These are phyloP conservation scores for Paracorniculantispora psalliotae DNA, from an alignment of 2,329 filamentous ascomycete species.

Conservation along the genomic window DNA sequence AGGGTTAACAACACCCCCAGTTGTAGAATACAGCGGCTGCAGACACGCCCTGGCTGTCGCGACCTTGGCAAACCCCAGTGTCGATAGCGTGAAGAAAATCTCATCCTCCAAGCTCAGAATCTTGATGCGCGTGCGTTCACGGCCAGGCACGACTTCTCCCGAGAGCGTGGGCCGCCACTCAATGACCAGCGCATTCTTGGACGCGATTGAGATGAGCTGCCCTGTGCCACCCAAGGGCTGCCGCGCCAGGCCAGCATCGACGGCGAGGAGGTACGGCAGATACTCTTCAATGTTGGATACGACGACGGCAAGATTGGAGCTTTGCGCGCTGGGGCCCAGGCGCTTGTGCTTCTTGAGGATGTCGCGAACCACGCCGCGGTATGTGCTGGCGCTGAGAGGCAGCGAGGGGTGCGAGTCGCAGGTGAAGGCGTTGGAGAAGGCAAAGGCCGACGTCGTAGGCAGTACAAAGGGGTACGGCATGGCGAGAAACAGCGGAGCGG, in stretches of 20 bases:
- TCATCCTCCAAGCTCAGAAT: conserved; percentile 77
- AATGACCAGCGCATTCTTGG: conserved; percentile 53
- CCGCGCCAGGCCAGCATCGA: conserved; percentile 66
- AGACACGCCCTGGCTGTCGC: conserved; percentile 68
- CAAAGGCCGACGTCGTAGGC: conserved; percentile 83
- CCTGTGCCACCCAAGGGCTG: conserved; percentile 22
- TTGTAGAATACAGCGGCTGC: conserved; percentile 65
- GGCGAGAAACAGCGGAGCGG: background rate
- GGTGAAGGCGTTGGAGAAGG: conserved; percentile 70
- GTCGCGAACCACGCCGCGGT: conserved; percentile 77
- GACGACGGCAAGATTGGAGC: conserved; percentile 64
- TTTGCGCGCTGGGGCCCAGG: conserved; percentile 65
- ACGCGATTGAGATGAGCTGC: conserved; percentile 63
- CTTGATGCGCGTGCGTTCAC: conserved; percentile 61
- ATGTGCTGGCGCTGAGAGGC: conserved; percentile 73
- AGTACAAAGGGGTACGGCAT: conserved; percentile 91
- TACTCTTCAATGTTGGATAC: conserved; percentile 69
- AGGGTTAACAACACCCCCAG: conserved; percentile 52
- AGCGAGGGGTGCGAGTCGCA: conserved; percentile 86
- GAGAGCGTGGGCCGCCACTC: conserved; percentile 83
- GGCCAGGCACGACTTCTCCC: conserved; percentile 56
- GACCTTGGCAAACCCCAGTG: conserved; percentile 69
- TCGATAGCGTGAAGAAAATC: conserved; percentile 70
- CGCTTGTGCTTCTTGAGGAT: conserved; percentile 86
- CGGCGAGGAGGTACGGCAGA: conserved; percentile 74